These are phyloP conservation scores for Porcisia deanei DNA, from an alignment of 208 protist species.

Conservation along the genomic window DNA sequence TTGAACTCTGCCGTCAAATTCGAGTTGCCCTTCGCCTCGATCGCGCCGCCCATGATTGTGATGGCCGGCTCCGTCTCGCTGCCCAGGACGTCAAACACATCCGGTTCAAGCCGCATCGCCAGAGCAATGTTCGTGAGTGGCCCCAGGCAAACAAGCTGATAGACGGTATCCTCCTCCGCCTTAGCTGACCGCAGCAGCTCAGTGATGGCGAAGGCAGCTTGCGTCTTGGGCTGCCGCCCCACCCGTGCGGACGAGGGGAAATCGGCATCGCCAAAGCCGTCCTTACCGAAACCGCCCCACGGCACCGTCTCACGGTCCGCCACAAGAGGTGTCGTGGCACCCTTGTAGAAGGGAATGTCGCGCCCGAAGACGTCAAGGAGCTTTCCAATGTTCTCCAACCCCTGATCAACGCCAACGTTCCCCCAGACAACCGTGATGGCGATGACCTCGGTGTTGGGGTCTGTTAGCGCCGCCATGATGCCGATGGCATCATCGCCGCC, in stretches of 20 bases:
- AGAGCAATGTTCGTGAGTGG: constrained; percentile 82
- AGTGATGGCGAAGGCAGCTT: constrained; percentile 64
- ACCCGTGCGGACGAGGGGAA: constrained; percentile 52
- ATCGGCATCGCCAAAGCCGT: constrained; percentile 78
- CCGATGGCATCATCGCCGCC: constrained; percentile 86
- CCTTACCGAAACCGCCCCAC: constrained; percentile 79
- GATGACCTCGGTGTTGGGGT: constrained; percentile 72
- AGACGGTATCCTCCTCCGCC: constrained; percentile 44
- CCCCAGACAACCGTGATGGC: constrained; percentile 77
- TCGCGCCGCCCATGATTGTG: constrained; percentile 74
- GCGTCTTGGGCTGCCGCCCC: constrained; percentile 33
- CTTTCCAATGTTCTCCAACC: constrained; percentile 81
- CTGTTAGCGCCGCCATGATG: constrained; percentile 76
- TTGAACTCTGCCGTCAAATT: constrained; percentile 87
- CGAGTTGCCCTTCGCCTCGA: constrained; percentile 79
- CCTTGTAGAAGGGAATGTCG: constrained; percentile 78
- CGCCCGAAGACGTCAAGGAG: constrained; percentile 71
- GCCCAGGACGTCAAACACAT: constrained; percentile 61
- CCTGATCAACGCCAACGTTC: constrained; percentile 79
- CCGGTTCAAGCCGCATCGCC: constrained; percentile 61
- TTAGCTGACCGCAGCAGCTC: constrained; percentile 50
- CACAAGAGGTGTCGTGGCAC: constrained; percentile 63
- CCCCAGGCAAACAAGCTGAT: constrained; percentile 71
- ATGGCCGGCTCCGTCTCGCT: constrained; percentile 68
- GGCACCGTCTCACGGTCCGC: constrained; percentile 65